phyloP scores from a whole-genome alignment of 805 yeast species.

The Sungouiozyma intestinalis region DNA sequence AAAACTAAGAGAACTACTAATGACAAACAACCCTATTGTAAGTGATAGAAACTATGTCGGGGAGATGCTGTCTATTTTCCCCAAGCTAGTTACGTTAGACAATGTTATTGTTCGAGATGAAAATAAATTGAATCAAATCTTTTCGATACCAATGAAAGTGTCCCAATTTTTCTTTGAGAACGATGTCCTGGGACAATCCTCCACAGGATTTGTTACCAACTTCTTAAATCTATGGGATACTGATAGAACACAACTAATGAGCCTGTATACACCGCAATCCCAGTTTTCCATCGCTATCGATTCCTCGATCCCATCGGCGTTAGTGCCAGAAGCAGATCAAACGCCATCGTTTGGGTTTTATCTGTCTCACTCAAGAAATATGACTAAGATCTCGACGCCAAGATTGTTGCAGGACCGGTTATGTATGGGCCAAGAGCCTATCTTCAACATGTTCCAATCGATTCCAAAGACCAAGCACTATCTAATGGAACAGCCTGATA shows the following conservation, averaged over 20 bases:
- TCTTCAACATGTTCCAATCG: conserved; percentile 48
- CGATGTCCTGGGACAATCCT: conserved; percentile 52
- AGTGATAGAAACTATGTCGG: conserved; percentile 38
- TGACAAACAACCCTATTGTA: conserved; percentile 66
- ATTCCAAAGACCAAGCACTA: conserved; percentile 76
- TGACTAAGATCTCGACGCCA: conserved; percentile 47
- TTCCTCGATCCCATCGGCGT: conserved; percentile 49
- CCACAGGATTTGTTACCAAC: conserved; percentile 67
- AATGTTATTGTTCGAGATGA: conserved; percentile 74
- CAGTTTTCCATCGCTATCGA: conserved; percentile 78
- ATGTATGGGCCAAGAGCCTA: conserved; percentile 58
- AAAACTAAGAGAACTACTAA: conserved; percentile 59
- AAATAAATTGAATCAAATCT: conserved; percentile 40
- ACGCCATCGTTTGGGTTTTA: conserved; percentile 53
- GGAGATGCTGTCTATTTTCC: conserved; percentile 65
- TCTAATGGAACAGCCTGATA: conserved; percentile 48
- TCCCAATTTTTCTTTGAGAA: conserved; percentile 77
- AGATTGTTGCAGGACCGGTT: conserved; percentile 51
- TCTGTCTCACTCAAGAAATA: conserved; percentile 67
- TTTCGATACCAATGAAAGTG: conserved; percentile 43
- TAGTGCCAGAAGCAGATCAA: conserved; percentile 27
- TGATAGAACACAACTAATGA: conserved; percentile 57
- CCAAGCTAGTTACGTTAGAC: conserved; percentile 67
- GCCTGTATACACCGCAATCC: conserved; percentile 71
- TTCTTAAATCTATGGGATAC: conserved; percentile 76